A percentile compares a stretch with the other conserved stretches of the same genome.
phyloP scores from a whole-genome alignment of 352 stramenopile species.

The Pythium insidiosum region DNA sequence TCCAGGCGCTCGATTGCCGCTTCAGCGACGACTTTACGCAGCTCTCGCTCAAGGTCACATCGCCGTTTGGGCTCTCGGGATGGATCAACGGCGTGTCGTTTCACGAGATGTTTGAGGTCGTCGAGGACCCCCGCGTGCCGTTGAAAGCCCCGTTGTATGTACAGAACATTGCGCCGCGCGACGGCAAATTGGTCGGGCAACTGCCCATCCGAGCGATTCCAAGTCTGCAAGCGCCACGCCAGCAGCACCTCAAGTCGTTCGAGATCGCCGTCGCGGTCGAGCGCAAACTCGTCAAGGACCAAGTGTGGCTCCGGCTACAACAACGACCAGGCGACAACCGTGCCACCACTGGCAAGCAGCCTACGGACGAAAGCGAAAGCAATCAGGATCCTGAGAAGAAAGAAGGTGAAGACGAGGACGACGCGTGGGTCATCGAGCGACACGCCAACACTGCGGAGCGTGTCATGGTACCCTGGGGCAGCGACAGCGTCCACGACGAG shows the following conservation, averaged over 20 bases:
- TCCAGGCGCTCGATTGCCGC: slow-evolving; percentile 54
- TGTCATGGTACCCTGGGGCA: slow-evolving; percentile 47
- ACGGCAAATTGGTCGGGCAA: slow-evolving; percentile 51
- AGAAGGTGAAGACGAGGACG: slow-evolving; percentile 10
- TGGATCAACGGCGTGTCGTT: slow-evolving; percentile 71
- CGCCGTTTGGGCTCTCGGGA: slow-evolving; percentile 43
- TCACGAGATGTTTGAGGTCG: slow-evolving; percentile 30
- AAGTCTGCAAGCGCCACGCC: slow-evolving; percentile 44
- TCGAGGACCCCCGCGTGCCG: slow-evolving; percentile 37
- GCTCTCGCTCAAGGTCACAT: slow-evolving; percentile 57
- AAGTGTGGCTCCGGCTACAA: slow-evolving; percentile 43
- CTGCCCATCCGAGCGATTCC: slow-evolving; percentile 53
- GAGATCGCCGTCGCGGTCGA: slow-evolving; percentile 47
- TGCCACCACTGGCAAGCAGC: no score
- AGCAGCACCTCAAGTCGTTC: slow-evolving; percentile 45
- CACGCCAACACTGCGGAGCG: slow-evolving; percentile 63
- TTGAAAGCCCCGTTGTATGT: slow-evolving; percentile 33
- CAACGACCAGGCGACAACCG: slow-evolving; percentile 14
- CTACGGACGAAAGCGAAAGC: no score
- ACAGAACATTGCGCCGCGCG: slow-evolving; percentile 54
- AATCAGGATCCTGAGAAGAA: slow-evolving; percentile 7
- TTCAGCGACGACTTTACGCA: slow-evolving; percentile 71
- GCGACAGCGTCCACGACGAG: slow-evolving; percentile 23
- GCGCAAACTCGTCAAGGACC: slow-evolving; percentile 67
- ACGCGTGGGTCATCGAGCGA: slow-evolving; percentile 70